Percentiles rank a stretch among this genome's conserved stretches.
phyloP scores from a whole-genome alignment of 2,329 filamentous ascomycete genomes.

The Cladosporium sp. region DNA sequence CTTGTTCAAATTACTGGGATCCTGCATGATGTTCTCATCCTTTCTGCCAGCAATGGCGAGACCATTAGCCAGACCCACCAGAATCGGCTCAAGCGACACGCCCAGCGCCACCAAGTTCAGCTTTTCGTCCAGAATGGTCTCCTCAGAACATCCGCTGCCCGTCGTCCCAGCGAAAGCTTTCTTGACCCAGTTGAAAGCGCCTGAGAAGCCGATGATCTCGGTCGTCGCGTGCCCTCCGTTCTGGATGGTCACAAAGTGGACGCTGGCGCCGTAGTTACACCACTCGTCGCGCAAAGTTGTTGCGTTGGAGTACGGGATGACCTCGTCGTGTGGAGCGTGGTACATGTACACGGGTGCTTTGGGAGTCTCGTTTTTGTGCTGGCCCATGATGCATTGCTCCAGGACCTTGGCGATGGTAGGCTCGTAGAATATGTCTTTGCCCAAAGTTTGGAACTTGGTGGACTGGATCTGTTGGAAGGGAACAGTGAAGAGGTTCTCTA shows the following conservation, averaged over 20 bases:
- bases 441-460: constrained; percentile 12
- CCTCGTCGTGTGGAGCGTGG: constrained; percentile 30
- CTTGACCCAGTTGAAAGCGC: constrained; percentile 27
- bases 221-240: constrained; percentile 31
- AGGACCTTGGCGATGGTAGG: constrained; percentile 26
- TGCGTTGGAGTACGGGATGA: constrained; percentile 34
- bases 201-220: constrained; percentile 29
- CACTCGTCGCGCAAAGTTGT: constrained; percentile 27
- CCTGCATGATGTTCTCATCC: constrained; percentile 24
- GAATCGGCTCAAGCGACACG: constrained; percentile 29
- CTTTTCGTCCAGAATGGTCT: constrained; percentile 22
- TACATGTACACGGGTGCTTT: constrained; percentile 31
- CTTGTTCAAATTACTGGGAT: constrained; percentile 8
- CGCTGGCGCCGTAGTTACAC: constrained; percentile 31
- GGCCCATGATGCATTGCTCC: constrained; percentile 29
- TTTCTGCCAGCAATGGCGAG: constrained; percentile 23
- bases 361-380: constrained; percentile 26
- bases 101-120: constrained; percentile 29
- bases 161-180: constrained; percentile 28
- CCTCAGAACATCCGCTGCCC: constrained; percentile 23
- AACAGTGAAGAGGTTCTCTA: constrained; percentile 27
- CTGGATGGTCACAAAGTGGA: constrained; percentile 30
- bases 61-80: constrained; percentile 25
- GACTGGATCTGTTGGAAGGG: constrained; percentile 14
- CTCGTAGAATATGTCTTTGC: constrained; percentile 27